Evolutionary conservation across 192 early-diverging fungal species (phyloP).

Genomic region (Linnemannia exigua): DNA sequence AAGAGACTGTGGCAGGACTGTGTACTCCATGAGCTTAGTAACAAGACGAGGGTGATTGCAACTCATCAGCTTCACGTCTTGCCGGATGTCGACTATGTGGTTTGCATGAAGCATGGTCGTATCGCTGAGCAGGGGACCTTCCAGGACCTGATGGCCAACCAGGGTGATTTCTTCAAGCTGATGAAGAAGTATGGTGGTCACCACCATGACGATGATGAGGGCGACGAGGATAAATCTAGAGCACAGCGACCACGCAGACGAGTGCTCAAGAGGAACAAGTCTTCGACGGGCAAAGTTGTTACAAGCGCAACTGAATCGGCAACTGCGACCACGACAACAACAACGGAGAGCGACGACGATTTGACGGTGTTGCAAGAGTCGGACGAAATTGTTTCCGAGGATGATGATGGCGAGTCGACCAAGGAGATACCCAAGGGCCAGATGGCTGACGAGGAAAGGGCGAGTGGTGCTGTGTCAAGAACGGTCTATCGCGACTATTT

Average conservation of each 20-base stretch:
- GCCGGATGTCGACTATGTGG: constrained; percentile 73
- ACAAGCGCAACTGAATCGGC: background rate
- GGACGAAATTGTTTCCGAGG: background rate
- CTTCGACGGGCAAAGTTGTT: constrained; percentile 6
- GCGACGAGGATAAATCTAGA: constrained; percentile 14
- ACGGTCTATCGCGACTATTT: constrained; percentile 38
- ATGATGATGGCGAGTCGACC: constrained; percentile 11
- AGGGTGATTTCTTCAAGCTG: constrained; percentile 67
- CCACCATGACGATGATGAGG: constrained; percentile 45
- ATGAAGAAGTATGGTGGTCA: constrained; percentile 81
- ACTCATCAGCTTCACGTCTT: constrained; percentile 87
- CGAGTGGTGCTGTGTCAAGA: constrained; percentile 24
- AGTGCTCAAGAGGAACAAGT: constrained; percentile 5
- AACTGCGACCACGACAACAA: background rate
- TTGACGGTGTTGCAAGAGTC: constrained; percentile 24
- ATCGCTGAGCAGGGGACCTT: constrained; percentile 79
- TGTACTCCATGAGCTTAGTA: constrained; percentile 52
- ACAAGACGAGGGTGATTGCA: constrained; percentile 86
- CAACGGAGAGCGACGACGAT: constrained; percentile 41
- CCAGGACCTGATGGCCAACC: constrained; percentile 73
- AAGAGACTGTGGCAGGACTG: constrained; percentile 58
- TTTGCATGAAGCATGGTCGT: constrained; percentile 80
- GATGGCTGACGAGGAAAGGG: constrained; percentile 45
- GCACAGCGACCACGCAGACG: background rate
- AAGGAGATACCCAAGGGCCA: constrained; percentile 6